Conservation (phyloP, 2,329 filamentous ascomycete genomes). For the Aspergillus sp. region DNA sequence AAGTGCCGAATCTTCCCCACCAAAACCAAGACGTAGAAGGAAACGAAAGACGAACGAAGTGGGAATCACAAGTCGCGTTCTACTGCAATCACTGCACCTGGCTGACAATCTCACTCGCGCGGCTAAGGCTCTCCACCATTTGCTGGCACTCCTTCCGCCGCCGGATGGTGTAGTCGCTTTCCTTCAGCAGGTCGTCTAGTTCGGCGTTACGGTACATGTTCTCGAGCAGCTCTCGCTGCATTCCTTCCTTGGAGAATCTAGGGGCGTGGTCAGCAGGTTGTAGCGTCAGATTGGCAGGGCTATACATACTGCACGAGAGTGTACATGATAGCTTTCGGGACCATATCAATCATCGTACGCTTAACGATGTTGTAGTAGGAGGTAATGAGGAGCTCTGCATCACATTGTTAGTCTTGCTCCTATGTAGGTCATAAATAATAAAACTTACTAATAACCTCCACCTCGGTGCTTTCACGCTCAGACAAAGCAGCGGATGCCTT, state of each 20-base stretch:
- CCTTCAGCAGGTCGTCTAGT: slow-evolving; percentile 91
- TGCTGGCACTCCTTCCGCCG: slow-evolving; percentile 97
- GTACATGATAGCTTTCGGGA: slow-evolving; percentile 98
- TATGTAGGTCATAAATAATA: too few species aligned
- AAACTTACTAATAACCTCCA: slow-evolving; percentile 94
- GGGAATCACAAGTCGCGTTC: slow-evolving; percentile 20
- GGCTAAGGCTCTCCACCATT: slow-evolving; percentile 91
- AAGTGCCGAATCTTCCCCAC: slow-evolving; percentile 12
- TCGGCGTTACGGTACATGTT: slow-evolving; percentile 94
- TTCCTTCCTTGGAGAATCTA: slow-evolving; percentile 94
- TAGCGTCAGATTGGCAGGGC: not conserved
- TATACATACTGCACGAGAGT: slow-evolving; percentile 83
- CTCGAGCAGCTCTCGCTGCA: slow-evolving; percentile 95
- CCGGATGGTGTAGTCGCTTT: slow-evolving; percentile 94
- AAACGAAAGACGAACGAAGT: slow-evolving; percentile 11
- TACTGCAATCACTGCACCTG: slow-evolving; percentile 56
- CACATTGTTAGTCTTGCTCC: slow-evolving; percentile 15
- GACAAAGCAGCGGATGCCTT: slow-evolving; percentile 93
- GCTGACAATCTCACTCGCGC: slow-evolving; percentile 95
- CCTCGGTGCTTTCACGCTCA: slow-evolving; percentile 91
- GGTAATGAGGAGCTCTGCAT: slow-evolving; percentile 81
- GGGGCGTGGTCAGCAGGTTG: slow-evolving; percentile 13
- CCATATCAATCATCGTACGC: slow-evolving; percentile 99
- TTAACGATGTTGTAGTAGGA: slow-evolving; percentile 99
- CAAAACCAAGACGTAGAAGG: slow-evolving; percentile 14